Conservation (phyloP, 2,329 filamentous ascomycete genomes). For the Sclerotinia trifoliorum region DNA sequence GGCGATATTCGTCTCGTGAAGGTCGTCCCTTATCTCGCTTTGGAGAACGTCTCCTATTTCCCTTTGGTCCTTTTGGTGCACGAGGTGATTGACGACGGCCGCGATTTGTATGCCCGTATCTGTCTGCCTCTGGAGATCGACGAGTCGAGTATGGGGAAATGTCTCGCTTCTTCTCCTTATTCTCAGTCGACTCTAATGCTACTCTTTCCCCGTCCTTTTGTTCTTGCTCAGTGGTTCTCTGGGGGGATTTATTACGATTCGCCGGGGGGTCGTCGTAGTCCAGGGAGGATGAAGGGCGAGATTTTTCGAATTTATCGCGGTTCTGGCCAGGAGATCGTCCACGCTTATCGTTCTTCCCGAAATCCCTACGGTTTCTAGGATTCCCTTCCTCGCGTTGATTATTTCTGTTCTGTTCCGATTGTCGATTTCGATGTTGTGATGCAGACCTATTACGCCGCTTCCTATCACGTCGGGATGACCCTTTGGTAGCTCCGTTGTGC, state of each 20-base stretch:
- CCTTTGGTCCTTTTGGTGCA: slow-evolving; percentile 33
- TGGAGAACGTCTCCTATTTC: slow-evolving; percentile 32
- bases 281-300: slow-evolving; percentile 24
- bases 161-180: slow-evolving; percentile 31
- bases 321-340: slow-evolving; percentile 37
- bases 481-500: slow-evolving; percentile 29
- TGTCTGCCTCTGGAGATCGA: slow-evolving; percentile 36
- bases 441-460: slow-evolving; percentile 36
- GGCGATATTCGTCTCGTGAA: slow-evolving; percentile 36
- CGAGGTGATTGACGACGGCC: slow-evolving; percentile 37
- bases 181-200: slow-evolving; percentile 28
- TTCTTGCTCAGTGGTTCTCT: slow-evolving; percentile 20
- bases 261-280: slow-evolving; percentile 26
- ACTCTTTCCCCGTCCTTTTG: slow-evolving; percentile 32
- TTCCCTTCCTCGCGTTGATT: slow-evolving; percentile 30
- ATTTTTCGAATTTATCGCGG: slow-evolving; percentile 30
- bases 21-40: slow-evolving; percentile 30
- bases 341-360: slow-evolving; percentile 33
- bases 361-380: slow-evolving; percentile 34
- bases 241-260: slow-evolving; percentile 30
- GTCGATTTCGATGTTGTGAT: slow-evolving; percentile 35
- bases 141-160: slow-evolving; percentile 29
- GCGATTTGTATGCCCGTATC: slow-evolving; percentile 34
- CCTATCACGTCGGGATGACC: slow-evolving; percentile 33
- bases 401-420: slow-evolving; percentile 31